Evolutionary conservation across 2,329 filamentous ascomycete genomes (phyloP).

Genomic region (Nannizzia gypsea): DNA sequence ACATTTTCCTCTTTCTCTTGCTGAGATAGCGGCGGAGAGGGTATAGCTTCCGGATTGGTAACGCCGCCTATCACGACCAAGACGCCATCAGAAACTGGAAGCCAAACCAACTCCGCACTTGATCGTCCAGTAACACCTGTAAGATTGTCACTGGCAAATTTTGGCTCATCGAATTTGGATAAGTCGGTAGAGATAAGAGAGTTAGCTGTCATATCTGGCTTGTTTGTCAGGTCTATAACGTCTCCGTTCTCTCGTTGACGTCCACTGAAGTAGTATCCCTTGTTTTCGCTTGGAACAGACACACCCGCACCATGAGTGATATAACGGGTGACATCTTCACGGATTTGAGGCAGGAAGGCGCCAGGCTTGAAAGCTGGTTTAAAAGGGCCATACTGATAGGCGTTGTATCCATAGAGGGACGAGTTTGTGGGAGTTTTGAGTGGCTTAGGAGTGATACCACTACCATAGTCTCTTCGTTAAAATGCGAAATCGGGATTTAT

Average conservation of each 20-base stretch:
- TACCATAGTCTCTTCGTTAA: conserved; percentile 9
- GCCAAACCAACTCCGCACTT: conserved; percentile 55
- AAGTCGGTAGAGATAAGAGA: conserved; percentile 53
- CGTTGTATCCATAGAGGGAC: conserved; percentile 41
- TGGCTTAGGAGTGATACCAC: conserved; percentile 36
- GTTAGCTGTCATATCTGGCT: conserved; percentile 37
- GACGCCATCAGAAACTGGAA: conserved; percentile 30
- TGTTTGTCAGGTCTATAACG: conserved; percentile 29
- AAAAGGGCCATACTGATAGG: conserved; percentile 41
- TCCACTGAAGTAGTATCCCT: conserved; percentile 61
- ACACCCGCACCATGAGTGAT: conserved; percentile 53
- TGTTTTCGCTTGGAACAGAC: conserved; percentile 57
- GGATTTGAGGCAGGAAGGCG: conserved; percentile 30
- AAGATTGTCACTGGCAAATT: conserved; percentile 48
- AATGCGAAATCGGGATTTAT: not conserved
- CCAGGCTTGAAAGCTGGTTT: conserved; percentile 33
- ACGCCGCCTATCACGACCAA: conserved; percentile 32
- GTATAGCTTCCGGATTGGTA: conserved; percentile 18
- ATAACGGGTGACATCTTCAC: conserved; percentile 44
- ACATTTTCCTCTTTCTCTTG: conserved; percentile 15
- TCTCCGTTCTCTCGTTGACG: conserved; percentile 43
- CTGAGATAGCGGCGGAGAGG: conserved; percentile 3
- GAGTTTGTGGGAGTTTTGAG: not conserved
- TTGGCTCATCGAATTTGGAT: conserved; percentile 37
- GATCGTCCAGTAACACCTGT: conserved; percentile 43